A percentile compares a stretch with the other conserved stretches of the same genome.
Evolutionary conservation across 495 filamentous ascomycete genomes (phyloP).

Genomic region (Annulohypoxylon bovei): DNA sequence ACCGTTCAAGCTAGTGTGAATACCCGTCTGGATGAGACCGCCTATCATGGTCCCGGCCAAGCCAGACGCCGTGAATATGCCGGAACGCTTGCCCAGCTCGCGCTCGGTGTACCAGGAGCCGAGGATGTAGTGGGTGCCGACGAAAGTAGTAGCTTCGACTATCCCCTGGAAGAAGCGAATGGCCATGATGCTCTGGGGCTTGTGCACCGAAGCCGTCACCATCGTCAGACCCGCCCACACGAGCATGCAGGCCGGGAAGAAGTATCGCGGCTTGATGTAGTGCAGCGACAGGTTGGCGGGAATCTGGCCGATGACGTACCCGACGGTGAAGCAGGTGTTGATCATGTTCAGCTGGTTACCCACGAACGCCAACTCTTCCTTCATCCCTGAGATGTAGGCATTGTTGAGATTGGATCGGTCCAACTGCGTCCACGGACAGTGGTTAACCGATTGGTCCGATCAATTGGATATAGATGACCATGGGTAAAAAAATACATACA

Average conservation of each 20-base stretch:
- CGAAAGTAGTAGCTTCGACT: slow-evolving; percentile 67
- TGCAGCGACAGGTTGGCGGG: slow-evolving; percentile 68
- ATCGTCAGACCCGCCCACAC: slow-evolving; percentile 71
- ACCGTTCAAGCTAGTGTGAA: slow-evolving; percentile 63
- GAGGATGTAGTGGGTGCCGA: slow-evolving; percentile 72
- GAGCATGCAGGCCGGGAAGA: slow-evolving; percentile 69
- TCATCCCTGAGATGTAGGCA: slow-evolving; percentile 75
- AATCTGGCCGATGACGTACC: slow-evolving; percentile 68
- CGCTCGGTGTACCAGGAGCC: slow-evolving; percentile 73
- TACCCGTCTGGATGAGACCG: slow-evolving; percentile 69
- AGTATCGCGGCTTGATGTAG: slow-evolving; percentile 66
- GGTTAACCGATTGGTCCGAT: slow-evolving; percentile 33
- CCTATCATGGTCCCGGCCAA: slow-evolving; percentile 61
- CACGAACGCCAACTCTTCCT: slow-evolving; percentile 65
- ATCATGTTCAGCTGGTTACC: slow-evolving; percentile 69
- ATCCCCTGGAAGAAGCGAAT: slow-evolving; percentile 77
- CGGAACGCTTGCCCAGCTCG: slow-evolving; percentile 71
- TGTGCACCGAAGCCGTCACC: slow-evolving; percentile 62
- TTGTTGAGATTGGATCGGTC: slow-evolving; percentile 69
- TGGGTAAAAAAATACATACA: slow-evolving; percentile 32
- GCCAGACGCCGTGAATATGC: slow-evolving; percentile 64
- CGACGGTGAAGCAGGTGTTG: slow-evolving; percentile 62
- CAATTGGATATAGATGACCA: not conserved
- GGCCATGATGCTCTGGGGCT: slow-evolving; percentile 66
- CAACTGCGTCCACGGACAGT: slow-evolving; percentile 44